phyloP scores from a whole-genome alignment of 352 stramenopile species.

The Pythium myriotylum region DNA sequence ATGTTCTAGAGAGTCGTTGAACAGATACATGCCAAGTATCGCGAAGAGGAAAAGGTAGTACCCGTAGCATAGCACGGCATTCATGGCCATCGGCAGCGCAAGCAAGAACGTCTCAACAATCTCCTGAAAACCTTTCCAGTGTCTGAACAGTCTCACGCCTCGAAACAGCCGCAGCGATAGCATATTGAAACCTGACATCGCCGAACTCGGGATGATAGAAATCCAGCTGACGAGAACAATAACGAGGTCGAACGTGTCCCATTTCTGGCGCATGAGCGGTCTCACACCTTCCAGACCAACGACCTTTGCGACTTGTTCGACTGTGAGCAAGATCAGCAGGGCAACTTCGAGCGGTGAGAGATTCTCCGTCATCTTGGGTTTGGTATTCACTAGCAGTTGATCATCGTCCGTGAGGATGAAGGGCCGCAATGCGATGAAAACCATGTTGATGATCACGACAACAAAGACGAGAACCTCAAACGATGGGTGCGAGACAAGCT shows the following conservation, averaged over 20 bases:
- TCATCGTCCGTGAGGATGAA: slow-evolving; percentile 56
- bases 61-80: slow-evolving; percentile 77
- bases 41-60: slow-evolving; percentile 89
- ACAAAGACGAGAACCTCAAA: slow-evolving; percentile 76
- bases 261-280: slow-evolving; percentile 61
- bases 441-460: slow-evolving; percentile 64
- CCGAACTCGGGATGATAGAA: slow-evolving; percentile 43
- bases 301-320: slow-evolving; percentile 67
- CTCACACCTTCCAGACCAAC: slow-evolving; percentile 66
- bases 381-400: slow-evolving; percentile 35
- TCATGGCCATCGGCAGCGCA: slow-evolving; percentile 70
- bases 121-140: slow-evolving; percentile 77
- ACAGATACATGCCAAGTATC: slow-evolving; percentile 87
- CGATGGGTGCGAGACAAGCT: slow-evolving; percentile 68
- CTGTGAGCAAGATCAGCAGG: slow-evolving; percentile 64
- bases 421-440: slow-evolving; percentile 64
- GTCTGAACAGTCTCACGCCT: slow-evolving; percentile 66
- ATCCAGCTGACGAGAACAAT: slow-evolving; percentile 70
- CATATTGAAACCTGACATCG: slow-evolving; percentile 67
- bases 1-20: slow-evolving; percentile 81
- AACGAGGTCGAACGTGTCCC: slow-evolving; percentile 70
- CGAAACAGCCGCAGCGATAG: slow-evolving; percentile 76
- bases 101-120: slow-evolving; percentile 79
- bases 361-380: slow-evolving; percentile 44
- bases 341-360: slow-evolving; percentile 63